These are phyloP conservation scores for Fusarium robinianum DNA, from an alignment of 2,329 filamentous ascomycete genomes.

Conservation along the genomic window DNA sequence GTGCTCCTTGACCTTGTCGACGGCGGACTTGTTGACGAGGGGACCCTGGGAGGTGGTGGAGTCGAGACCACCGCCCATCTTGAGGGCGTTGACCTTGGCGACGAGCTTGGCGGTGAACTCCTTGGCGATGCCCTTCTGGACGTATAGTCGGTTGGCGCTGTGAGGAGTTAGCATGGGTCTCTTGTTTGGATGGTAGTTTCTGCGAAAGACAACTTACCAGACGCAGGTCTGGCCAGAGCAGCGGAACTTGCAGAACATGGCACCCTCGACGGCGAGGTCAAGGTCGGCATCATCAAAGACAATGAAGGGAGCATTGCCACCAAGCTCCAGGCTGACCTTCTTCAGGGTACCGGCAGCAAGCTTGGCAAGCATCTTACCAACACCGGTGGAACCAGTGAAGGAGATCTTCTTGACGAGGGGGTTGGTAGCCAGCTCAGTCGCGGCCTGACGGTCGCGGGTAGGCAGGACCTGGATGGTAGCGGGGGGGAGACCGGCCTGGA, in stretches of 20 bases:
- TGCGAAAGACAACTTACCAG: conserved; percentile 44
- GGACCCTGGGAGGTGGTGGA: conserved; percentile 38
- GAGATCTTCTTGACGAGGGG: conserved; percentile 58
- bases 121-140: conserved; percentile 40
- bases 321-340: conserved; percentile 69
- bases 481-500: conserved; percentile 71
- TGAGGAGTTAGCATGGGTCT: conserved; percentile 17
- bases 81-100: conserved; percentile 37
- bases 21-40: conserved; percentile 67
- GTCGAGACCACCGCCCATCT: conserved; percentile 36
- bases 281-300: conserved; percentile 70
- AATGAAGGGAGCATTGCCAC: conserved; percentile 69
- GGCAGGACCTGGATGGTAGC: conserved; percentile 38
- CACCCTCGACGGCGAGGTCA: conserved; percentile 60
- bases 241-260: conserved; percentile 49
- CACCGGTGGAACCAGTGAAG: conserved; percentile 68
- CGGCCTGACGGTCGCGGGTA: conserved; percentile 37
- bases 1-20: conserved; percentile 64
- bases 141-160: conserved; percentile 43
- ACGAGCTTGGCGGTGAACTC: conserved; percentile 38
- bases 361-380: conserved; percentile 65
- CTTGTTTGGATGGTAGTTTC: background rate
- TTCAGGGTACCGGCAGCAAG: conserved; percentile 67
- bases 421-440: conserved; percentile 38
- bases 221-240: conserved; percentile 67